These are phyloP conservation scores for Auricularia heimuer DNA, from an alignment of 768 basidiomycete species.

Conservation along the genomic window DNA sequence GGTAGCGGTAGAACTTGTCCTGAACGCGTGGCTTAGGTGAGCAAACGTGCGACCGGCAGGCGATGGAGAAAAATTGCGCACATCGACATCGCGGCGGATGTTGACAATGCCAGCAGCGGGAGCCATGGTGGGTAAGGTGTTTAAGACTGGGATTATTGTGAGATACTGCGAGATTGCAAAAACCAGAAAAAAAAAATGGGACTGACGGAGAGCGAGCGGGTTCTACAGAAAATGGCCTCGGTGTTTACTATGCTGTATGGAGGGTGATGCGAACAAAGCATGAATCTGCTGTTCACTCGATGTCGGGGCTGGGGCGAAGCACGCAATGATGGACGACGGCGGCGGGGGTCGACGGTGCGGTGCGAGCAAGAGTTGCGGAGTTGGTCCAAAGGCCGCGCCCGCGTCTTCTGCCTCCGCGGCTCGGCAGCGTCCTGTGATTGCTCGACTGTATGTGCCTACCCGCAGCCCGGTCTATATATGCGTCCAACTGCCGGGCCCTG, in stretches of 20 bases:
- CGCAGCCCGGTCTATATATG: neutral
- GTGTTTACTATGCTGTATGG: slow-evolving; percentile 36
- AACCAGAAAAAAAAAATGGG: neutral
- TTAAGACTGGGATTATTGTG: slow-evolving; percentile 42
- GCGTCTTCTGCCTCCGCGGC: too few species aligned
- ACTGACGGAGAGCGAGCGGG: slow-evolving; percentile 40
- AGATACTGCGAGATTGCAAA: neutral
- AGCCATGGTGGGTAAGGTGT: slow-evolving; percentile 66
- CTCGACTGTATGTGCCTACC: too few species aligned
- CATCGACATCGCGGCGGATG: slow-evolving; percentile 89
- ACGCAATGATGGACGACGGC: neutral
- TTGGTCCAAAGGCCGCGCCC: neutral
- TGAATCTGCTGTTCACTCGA: slow-evolving; percentile 37
- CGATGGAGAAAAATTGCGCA: slow-evolving; percentile 9
- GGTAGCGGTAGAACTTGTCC: slow-evolving; percentile 94
- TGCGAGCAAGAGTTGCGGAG: neutral
- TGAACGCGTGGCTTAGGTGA: slow-evolving; percentile 1
- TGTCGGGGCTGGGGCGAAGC: neutral
- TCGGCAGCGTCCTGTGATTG: neutral
- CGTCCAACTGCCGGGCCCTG: neutral
- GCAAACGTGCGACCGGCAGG: neutral
- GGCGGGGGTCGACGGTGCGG: neutral
- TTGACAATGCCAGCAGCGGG: slow-evolving; percentile 62
- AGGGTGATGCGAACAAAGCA: slow-evolving; percentile 83
- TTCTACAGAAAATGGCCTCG: slow-evolving; percentile 39